Evolutionary conservation across 2,329 filamentous ascomycete genomes (phyloP).

Genomic region (Xylaria sp.): DNA sequence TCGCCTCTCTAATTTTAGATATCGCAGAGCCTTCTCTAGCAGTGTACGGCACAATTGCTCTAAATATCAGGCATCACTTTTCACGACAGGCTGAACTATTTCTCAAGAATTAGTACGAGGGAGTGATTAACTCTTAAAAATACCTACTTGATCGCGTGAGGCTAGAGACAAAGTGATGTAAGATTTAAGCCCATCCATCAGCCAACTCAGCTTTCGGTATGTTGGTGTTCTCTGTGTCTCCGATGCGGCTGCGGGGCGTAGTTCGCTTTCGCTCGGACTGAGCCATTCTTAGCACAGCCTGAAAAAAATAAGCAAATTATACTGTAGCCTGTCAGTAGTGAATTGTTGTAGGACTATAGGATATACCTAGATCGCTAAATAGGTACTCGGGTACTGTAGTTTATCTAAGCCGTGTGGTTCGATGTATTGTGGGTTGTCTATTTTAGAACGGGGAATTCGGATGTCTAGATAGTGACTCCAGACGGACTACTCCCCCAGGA

Average conservation of each 20-base stretch:
- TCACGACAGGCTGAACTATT: not conserved
- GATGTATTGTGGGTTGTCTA: too few species aligned
- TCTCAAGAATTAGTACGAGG: not conserved
- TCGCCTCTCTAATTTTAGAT: conserved; percentile 2
- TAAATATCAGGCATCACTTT: not conserved
- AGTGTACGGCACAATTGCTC: not conserved
- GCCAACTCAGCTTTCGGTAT: conserved; percentile 23
- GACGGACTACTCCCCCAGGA: too few species aligned
- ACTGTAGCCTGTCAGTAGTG: not conserved
- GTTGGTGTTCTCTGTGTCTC: not conserved
- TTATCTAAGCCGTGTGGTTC: too few species aligned
- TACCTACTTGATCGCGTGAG: not conserved
- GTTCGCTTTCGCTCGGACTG: conserved; percentile 10
- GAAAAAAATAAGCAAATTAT: not conserved
- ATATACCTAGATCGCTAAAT: too few species aligned
- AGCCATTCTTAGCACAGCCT: conserved; percentile 26
- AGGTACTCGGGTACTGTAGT: too few species aligned
- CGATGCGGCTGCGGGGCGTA: conserved; percentile 6
- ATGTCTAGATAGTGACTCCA: too few species aligned
- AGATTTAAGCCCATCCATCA: conserved; percentile 7
- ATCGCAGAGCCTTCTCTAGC: not conserved
- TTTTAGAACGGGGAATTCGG: too few species aligned
- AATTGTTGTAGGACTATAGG: too few species aligned
- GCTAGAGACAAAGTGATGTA: conserved; percentile 10
- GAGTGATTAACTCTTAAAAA: too few species aligned